phyloP scores from a whole-genome alignment of 495 filamentous ascomycete species.

The Neurospora discreta region DNA sequence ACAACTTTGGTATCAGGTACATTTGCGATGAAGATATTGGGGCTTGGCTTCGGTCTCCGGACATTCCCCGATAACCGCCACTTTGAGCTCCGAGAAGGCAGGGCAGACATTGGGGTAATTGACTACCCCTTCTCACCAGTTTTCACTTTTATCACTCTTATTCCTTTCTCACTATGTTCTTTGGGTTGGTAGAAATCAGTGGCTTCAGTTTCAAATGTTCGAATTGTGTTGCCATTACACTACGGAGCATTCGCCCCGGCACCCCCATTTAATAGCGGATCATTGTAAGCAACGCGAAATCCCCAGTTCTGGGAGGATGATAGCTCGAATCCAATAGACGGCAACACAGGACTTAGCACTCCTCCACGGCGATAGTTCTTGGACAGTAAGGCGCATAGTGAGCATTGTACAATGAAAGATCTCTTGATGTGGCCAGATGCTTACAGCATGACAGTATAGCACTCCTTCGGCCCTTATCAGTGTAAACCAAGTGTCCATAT shows the following conservation, averaged over 20 bases:
- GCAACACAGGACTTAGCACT: background rate
- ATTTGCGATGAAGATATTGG: background rate
- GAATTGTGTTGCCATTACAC: background rate
- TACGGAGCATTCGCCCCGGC: background rate
- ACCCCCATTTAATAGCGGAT: background rate
- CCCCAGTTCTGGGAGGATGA: background rate
- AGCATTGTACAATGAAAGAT: background rate
- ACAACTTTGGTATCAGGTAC: background rate
- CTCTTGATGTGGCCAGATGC: background rate
- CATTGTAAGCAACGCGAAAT: background rate
- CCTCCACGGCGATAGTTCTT: background rate
- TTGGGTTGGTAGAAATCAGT: background rate
- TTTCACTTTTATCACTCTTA: background rate
- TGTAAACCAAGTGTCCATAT: background rate
- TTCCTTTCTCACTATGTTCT: background rate
- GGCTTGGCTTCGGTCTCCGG: background rate
- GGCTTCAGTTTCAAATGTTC: background rate
- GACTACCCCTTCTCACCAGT: background rate
- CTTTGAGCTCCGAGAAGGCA: background rate
- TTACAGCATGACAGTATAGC: background rate
- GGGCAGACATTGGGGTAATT: background rate
- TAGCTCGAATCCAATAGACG: background rate
- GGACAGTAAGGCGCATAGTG: background rate
- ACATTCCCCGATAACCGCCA: background rate
- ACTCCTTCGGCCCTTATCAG: background rate